Percentiles rank a stretch among this genome's conserved stretches.
Evolutionary conservation across 2,329 filamentous ascomycete species (phyloP).

Genomic region (Fusarium sterilihyphosum): DNA sequence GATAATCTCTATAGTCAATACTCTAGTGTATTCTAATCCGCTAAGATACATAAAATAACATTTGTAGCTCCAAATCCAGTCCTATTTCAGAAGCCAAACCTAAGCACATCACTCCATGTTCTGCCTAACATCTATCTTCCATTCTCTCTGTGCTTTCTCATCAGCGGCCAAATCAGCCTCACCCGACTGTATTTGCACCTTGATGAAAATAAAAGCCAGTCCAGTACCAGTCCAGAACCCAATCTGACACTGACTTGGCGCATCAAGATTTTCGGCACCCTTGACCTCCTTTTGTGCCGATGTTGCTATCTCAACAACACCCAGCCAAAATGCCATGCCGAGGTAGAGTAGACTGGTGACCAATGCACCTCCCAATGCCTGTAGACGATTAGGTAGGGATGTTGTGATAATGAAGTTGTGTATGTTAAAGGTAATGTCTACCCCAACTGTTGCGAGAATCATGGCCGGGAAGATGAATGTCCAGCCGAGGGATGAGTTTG

Average conservation of each 20-base stretch:
- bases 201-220: slow-evolving; percentile 64
- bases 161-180: slow-evolving; percentile 67
- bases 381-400: slow-evolving; percentile 70
- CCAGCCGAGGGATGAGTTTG: slow-evolving; percentile 66
- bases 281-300: slow-evolving; percentile 54
- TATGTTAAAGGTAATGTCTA: slow-evolving; percentile 80
- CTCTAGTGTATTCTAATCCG: neutral
- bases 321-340: slow-evolving; percentile 76
- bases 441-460: slow-evolving; percentile 74
- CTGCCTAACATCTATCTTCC: neutral
- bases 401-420: slow-evolving; percentile 83
- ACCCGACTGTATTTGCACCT: slow-evolving; percentile 65
- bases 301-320: slow-evolving; percentile 73
- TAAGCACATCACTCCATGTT: rapidly evolving
- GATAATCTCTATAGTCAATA: neutral
- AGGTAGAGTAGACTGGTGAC: slow-evolving; percentile 69
- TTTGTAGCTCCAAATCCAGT: neutral
- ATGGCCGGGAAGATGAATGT: slow-evolving; percentile 77
- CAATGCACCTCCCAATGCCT: slow-evolving; percentile 77
- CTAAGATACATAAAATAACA: too few relatives aligned
- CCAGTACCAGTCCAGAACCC: slow-evolving; percentile 74
- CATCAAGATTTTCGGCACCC: slow-evolving; percentile 47
- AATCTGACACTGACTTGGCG: slow-evolving; percentile 66
- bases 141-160: slow-evolving; percentile 55
- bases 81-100: neutral